Evolutionary conservation across 202 grass and related monocot genomes (phyloP), one percentile per base, ranked within the genome.

Genomic region (Zizania palustris): DNA sequence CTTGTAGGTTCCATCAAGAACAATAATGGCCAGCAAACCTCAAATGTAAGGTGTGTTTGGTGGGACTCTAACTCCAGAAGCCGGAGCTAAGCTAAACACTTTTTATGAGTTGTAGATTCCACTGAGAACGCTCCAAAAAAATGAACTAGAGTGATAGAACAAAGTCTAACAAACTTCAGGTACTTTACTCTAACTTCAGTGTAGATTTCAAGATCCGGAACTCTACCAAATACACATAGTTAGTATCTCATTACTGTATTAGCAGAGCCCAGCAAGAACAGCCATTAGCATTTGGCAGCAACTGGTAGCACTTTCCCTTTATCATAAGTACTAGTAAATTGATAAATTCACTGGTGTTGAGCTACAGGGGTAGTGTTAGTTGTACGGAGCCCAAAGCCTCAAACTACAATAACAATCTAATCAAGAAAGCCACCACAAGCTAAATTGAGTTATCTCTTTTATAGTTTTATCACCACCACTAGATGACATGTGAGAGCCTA

Each of bases 1-100:
- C 45, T 85, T 44, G 70, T 39, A 2, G 62, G 15, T 46, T 75
- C 38, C 76, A 16, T 8, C 45, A 35, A 2, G 14, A 77, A 33
- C 49, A 19, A n/a, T 63, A 19, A n/a, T 63, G 57, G 49, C 58
- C 58, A 21, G 4, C 58, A 21, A 2, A 40, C 6, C 43, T 68
- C 48, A 65, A 7, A 38, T 20, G 35, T 35, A 4, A 9, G n/a
- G n/a, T n/a, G n/a, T n/a, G n/a, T n/a, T n/a, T n/a, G n/a, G n/a
- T n/a, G n/a, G n/a, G n/a, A n/a, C n/a, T n/a, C n/a, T n/a, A n/a
- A n/a, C n/a, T n/a, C n/a, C n/a, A n/a, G n/a, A n/a, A n/a, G n/a
- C n/a, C n/a, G n/a, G n/a, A n/a, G n/a, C n/a, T n/a, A n/a, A n/a
- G n/a, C n/a, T n/a, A n/a, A n/a, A n/a, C n/a, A n/a, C n/a, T n/a